Percentiles rank a stretch among this genome's conserved stretches.
Evolutionary conservation across 2,329 filamentous ascomycete species (phyloP).

Genomic region (Salinomyces thailandicus): DNA sequence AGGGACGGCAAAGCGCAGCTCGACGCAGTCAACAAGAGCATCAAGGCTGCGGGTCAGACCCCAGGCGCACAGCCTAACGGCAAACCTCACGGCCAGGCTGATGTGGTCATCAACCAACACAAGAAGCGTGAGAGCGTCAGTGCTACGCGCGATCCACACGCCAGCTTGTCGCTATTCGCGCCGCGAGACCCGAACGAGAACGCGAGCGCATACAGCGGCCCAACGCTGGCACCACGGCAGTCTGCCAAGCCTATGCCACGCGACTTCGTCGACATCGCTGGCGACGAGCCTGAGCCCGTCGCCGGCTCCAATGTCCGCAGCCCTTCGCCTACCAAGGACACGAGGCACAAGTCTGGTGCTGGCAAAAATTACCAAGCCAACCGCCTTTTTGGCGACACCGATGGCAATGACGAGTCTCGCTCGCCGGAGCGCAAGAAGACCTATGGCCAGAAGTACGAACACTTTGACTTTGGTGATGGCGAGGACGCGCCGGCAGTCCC

Average conservation of each 20-base stretch:
- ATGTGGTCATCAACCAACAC: slow-evolving; percentile 18
- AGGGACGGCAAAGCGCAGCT: slow-evolving; percentile 76
- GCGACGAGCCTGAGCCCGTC: slow-evolving; percentile 28
- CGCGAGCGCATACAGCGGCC: slow-evolving; percentile 35
- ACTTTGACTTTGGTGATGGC: slow-evolving; percentile 72
- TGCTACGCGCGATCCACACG: slow-evolving; percentile 41
- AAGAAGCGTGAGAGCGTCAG: slow-evolving; percentile 23
- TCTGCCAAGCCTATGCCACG: slow-evolving; percentile 61
- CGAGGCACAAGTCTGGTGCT: slow-evolving; percentile 39
- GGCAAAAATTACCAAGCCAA: slow-evolving; percentile 43
- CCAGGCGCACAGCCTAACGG: slow-evolving; percentile 9
- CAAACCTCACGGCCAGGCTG: slow-evolving; percentile 16
- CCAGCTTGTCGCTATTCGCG: slow-evolving; percentile 64
- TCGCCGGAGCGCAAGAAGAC: slow-evolving; percentile 45
- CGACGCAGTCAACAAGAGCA: slow-evolving; percentile 41
- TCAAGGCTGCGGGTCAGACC: slow-evolving; percentile 18
- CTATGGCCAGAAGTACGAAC: slow-evolving; percentile 68
- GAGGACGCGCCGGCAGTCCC: slow-evolving; percentile 29
- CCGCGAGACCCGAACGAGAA: slow-evolving; percentile 54
- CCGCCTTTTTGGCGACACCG: slow-evolving; percentile 48
- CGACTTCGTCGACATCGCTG: slow-evolving; percentile 57
- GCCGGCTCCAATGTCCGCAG: slow-evolving; percentile 11
- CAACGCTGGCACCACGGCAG: slow-evolving; percentile 51
- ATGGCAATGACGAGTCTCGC: slow-evolving; percentile 28
- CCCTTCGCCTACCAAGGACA: slow-evolving; percentile 27